These are phyloP conservation scores for Chalaropsis ovoidea DNA, from an alignment of 2,329 filamentous ascomycete species.

Conservation along the genomic window DNA sequence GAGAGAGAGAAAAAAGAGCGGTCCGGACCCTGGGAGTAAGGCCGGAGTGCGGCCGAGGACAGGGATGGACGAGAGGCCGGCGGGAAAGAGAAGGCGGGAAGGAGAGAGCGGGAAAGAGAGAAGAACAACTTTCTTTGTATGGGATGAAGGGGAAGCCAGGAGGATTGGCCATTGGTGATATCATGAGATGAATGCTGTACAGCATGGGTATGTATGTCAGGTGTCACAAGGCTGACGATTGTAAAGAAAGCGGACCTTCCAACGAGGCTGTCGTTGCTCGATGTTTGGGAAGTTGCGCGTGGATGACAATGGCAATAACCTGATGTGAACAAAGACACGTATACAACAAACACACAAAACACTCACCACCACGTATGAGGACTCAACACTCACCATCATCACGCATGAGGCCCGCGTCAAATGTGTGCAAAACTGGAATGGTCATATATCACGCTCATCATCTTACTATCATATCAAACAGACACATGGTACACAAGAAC, in stretches of 20 bases:
- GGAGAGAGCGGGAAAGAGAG: neutral
- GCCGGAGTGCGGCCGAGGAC: neutral
- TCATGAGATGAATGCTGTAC: neutral
- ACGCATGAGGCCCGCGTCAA: neutral
- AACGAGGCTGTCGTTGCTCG: no score
- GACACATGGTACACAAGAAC: neutral
- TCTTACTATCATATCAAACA: slow-evolving; percentile 9
- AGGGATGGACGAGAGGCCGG: neutral
- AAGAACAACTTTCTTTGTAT: neutral
- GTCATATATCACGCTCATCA: slow-evolving; percentile 4
- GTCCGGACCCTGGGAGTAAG: neutral
- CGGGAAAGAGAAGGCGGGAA: no score
- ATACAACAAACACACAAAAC: neutral
- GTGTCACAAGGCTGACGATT: slow-evolving; percentile 5
- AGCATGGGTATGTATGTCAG: neutral
- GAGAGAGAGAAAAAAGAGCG: neutral
- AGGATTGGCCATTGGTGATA: no score
- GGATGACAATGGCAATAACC: no score
- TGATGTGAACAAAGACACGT: neutral
- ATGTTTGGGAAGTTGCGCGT: no score
- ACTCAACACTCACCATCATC: no score
- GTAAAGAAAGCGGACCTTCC: neutral
- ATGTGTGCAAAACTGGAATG: neutral
- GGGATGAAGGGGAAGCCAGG: neutral
- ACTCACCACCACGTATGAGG: no score